Percentiles rank a stretch among this genome's conserved stretches.
Conservation (phyloP, 169 alveolate species). For the Eimeria tenella region DNA sequence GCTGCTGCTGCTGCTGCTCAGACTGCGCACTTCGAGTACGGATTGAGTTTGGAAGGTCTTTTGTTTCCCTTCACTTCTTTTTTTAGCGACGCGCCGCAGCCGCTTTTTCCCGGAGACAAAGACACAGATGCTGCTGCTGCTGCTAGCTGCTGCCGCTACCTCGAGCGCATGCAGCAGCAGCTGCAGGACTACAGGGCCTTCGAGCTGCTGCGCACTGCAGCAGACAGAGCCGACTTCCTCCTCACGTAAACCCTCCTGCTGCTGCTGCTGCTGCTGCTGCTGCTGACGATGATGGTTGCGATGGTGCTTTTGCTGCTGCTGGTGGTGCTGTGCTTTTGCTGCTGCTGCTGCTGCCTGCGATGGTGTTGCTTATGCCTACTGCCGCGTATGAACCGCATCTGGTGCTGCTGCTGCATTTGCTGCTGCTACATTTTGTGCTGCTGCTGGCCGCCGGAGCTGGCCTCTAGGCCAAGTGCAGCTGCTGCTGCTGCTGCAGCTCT, state of each 20-base stretch:
- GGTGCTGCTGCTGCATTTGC: not conserved
- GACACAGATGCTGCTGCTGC: slow-evolving; percentile 79
- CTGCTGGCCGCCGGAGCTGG: not conserved
- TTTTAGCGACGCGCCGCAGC: slow-evolving; percentile 84
- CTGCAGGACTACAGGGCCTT: slow-evolving; percentile 92
- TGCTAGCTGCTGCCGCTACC: slow-evolving; percentile 81
- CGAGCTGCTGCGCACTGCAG: slow-evolving; percentile 93
- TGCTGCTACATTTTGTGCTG: not conserved
- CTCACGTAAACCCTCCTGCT: slow-evolving; percentile 85
- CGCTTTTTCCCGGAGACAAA: slow-evolving; percentile 79
- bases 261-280: slow-evolving; percentile 20
- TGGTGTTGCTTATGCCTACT: not conserved
- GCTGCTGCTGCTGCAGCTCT: not conserved
- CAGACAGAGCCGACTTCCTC: slow-evolving; percentile 94
- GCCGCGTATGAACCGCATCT: not conserved
- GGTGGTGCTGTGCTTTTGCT: slow-evolving; percentile 1
- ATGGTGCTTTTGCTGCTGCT: not conserved
- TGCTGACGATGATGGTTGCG: not conserved
- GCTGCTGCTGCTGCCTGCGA: slow-evolving; percentile 6
- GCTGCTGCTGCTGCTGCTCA: slow-evolving; percentile 31
- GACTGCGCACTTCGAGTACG: slow-evolving; percentile 59
- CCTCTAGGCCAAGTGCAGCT: not conserved
- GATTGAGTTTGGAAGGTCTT: slow-evolving; percentile 10
- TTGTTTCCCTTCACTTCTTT: slow-evolving; percentile 81
- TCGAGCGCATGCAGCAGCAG: slow-evolving; percentile 80